Evolutionary conservation across 2,329 filamentous ascomycete species (phyloP).

Genomic region (Ceratocystis albifundus): DNA sequence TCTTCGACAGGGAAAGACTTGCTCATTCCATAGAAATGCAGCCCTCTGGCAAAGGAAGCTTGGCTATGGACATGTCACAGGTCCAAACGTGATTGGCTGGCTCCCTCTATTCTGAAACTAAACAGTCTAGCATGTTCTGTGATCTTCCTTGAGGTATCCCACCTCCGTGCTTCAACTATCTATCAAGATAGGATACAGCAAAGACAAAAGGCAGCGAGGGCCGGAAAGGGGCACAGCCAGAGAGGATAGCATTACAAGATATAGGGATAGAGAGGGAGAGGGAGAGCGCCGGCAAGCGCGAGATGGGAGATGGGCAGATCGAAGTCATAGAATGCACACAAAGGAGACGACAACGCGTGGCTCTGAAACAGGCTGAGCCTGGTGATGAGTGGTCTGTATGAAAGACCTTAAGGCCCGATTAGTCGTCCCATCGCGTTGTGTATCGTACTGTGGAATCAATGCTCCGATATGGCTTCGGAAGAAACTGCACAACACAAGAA

Average conservation of each 20-base stretch:
- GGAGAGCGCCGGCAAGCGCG: not conserved
- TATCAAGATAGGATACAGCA: not conserved
- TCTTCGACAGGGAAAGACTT: constrained; percentile 1
- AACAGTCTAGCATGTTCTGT: not conserved
- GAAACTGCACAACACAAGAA: not conserved
- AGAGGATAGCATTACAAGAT: not conserved
- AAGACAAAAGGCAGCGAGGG: not conserved
- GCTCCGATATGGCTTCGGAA: not conserved
- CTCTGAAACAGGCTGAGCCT: not conserved
- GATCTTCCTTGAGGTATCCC: not conserved
- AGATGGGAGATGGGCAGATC: not conserved
- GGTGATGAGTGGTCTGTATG: not conserved
- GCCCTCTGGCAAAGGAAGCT: not conserved
- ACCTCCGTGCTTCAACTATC: not conserved
- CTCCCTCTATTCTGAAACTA: not conserved
- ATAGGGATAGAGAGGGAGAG: not conserved
- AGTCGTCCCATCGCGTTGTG: not conserved
- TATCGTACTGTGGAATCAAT: not conserved
- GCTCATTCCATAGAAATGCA: constrained; percentile 1
- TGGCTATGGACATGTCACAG: not conserved
- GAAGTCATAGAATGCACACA: not conserved
- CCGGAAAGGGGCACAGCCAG: not conserved
- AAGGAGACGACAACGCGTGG: not conserved
- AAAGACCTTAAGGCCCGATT: not conserved
- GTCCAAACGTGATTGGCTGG: not conserved